Evolutionary conservation across 2,329 filamentous ascomycete species (phyloP).

Genomic region (Penicillium italicum): DNA sequence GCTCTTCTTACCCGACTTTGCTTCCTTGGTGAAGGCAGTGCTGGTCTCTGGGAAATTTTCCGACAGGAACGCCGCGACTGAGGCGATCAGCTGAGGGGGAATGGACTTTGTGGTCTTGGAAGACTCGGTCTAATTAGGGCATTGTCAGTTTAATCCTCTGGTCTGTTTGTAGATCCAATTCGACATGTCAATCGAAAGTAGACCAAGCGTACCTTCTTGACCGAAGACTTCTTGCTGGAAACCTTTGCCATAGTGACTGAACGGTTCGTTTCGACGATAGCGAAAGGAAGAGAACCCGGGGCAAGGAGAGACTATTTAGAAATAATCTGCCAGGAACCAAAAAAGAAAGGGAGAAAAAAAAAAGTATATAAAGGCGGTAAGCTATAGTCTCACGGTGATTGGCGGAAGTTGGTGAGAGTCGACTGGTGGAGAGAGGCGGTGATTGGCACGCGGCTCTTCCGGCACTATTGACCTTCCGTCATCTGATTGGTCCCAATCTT

Average conservation of each 20-base stretch:
- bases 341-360: slow-evolving; percentile 24
- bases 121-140: slow-evolving; percentile 21
- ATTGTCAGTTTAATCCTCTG: slow-evolving; percentile 7
- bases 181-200: not conserved
- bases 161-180: not conserved
- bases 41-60: slow-evolving; percentile 62
- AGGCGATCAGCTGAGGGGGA: slow-evolving; percentile 61
- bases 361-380: slow-evolving; percentile 29
- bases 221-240: slow-evolving; percentile 22
- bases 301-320: slow-evolving; percentile 6
- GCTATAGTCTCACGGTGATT: slow-evolving; percentile 14
- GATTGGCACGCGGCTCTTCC: not conserved
- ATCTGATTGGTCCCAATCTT: not conserved
- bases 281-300: slow-evolving; percentile 1
- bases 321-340: slow-evolving; percentile 17
- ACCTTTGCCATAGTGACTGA: slow-evolving; percentile 28
- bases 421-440: not conserved
- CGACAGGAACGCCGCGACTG: slow-evolving; percentile 64
- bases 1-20: slow-evolving; percentile 25
- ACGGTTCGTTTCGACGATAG: not conserved
- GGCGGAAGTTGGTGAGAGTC: slow-evolving; percentile 4
- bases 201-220: slow-evolving; percentile 22
- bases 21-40: slow-evolving; percentile 61
- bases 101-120: slow-evolving; percentile 21
- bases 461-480: fast-evolving